Evolutionary conservation across 2,329 filamentous ascomycete species (phyloP), one percentile per base, ranked within the genome.

Genomic region (Monilinia polystroma): DNA sequence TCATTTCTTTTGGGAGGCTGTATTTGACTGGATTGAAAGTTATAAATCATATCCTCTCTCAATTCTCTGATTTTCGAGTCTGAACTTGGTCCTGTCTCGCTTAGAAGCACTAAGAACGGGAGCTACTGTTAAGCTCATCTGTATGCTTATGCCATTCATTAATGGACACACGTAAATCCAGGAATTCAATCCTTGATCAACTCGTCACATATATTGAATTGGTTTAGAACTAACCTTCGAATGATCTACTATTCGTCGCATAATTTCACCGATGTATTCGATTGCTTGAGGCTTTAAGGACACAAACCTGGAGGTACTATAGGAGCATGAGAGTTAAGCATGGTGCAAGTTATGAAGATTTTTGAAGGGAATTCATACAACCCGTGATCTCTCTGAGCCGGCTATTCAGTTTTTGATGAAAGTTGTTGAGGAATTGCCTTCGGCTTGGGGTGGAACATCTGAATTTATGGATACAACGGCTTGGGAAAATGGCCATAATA

Each of bases 401-500:
- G 5, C 7, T 4, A 11, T 49, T 18, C 26, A 47, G 29, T n/a
- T 4, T 14, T 23, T 35, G 14, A 60, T 35, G 29, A 7, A 49
- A 18, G 29, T 23, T 1, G 14, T 59, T 35, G 43, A 11, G 26
- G 7, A 49, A 18, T 49, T 59, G 20, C 20, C 47, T 6, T 29
- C 7, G 57, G 57, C 57, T 59, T 59, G 57, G 57, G 57, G 26
- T 49, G 57, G 43, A 49, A 16, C 43, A 18, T 16, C 49, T 18
- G 32, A 49, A 49, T 11, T 59, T 35, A 43, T 3, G 20, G 4
- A 59, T 49, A 49, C 43, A 14, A n/a, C 35, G 43, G 43, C n/a
- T 47, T 49, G 57, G 29, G 20, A 49, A 29, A 47, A 49, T 59
- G 57, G 43, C 4, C 43, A 43, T 23, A 11, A 49, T 35, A 26